phyloP scores from a whole-genome alignment of 2,329 filamentous ascomycete species.

The Hymenoscyphus fraxineus region DNA sequence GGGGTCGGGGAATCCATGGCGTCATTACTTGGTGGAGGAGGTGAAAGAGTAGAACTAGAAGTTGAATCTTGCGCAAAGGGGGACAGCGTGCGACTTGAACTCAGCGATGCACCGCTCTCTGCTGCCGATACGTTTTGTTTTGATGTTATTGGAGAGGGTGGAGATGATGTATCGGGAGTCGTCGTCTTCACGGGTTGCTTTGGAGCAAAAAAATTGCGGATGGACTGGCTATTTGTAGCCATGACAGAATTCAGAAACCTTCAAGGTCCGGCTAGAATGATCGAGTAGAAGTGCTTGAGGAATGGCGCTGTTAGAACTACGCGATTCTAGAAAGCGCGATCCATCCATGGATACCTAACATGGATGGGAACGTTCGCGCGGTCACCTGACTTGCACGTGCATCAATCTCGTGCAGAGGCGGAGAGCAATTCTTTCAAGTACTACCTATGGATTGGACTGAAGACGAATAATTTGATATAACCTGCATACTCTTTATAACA shows the following conservation, averaged over 20 bases:
- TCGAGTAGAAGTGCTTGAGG: not conserved
- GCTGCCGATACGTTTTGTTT: not conserved
- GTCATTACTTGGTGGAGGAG: slow-evolving; percentile 7
- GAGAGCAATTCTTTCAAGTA: not conserved
- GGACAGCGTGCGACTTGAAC: not conserved
- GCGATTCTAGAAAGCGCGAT: not conserved
- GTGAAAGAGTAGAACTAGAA: slow-evolving; percentile 7
- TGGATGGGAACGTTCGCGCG: not conserved
- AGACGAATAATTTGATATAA: too few relatives aligned
- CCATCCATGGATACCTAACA: not conserved
- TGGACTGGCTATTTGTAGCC: slow-evolving; percentile 4
- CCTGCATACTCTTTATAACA: too few relatives aligned
- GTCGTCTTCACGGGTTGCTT: not conserved
- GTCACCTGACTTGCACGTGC: not conserved
- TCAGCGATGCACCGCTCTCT: not conserved
- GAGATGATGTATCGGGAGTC: not conserved
- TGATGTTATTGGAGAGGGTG: not conserved
- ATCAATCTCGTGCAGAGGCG: not conserved
- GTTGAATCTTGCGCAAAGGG: not conserved
- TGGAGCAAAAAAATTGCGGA: slow-evolving; percentile 6
- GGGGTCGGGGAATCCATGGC: not conserved
- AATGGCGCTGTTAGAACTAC: not conserved
- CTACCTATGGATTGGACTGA: too few relatives aligned
- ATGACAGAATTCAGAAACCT: not conserved
- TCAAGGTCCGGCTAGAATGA: not conserved